Evolutionary conservation across 2,329 filamentous ascomycete genomes (phyloP).

Genomic region (Pezicula rhizophila): DNA sequence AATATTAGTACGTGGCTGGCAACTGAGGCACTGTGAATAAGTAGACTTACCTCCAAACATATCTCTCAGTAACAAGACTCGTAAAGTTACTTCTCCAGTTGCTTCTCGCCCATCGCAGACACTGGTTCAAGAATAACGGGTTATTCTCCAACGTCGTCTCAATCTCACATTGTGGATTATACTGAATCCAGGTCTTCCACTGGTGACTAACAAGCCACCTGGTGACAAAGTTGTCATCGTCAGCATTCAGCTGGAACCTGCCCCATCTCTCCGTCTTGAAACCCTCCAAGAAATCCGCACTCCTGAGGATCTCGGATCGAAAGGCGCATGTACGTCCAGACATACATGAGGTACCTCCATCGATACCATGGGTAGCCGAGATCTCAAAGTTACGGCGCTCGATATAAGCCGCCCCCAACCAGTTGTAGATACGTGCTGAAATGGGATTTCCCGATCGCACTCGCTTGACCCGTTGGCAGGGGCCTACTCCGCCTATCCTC

Average conservation of each 20-base stretch:
- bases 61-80: constrained; percentile 75
- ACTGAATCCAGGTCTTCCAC: constrained; percentile 95
- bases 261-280: constrained; percentile 92
- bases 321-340: constrained; percentile 92
- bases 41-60: constrained; percentile 76
- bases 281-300: constrained; percentile 76
- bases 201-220: constrained; percentile 88
- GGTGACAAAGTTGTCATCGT: constrained; percentile 98
- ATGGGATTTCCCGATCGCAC: constrained; percentile 47
- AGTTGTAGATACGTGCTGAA: constrained; percentile 69
- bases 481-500: constrained; percentile 82
- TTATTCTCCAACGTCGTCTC: constrained; percentile 90
- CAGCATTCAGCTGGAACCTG: constrained; percentile 84
- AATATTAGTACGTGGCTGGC: constrained; percentile 9
- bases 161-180: constrained; percentile 83
- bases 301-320: constrained; percentile 79
- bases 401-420: constrained; percentile 86
- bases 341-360: constrained; percentile 94
- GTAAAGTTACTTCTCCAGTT: constrained; percentile 98
- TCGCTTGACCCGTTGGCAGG: constrained; percentile 78
- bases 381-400: constrained; percentile 95
- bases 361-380: constrained; percentile 88
- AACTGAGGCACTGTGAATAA: background rate
- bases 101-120: constrained; percentile 89
- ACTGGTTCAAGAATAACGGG: constrained; percentile 85